phyloP scores from a whole-genome alignment of 2,329 filamentous ascomycete species.

The Cordyceps tenuipes region DNA sequence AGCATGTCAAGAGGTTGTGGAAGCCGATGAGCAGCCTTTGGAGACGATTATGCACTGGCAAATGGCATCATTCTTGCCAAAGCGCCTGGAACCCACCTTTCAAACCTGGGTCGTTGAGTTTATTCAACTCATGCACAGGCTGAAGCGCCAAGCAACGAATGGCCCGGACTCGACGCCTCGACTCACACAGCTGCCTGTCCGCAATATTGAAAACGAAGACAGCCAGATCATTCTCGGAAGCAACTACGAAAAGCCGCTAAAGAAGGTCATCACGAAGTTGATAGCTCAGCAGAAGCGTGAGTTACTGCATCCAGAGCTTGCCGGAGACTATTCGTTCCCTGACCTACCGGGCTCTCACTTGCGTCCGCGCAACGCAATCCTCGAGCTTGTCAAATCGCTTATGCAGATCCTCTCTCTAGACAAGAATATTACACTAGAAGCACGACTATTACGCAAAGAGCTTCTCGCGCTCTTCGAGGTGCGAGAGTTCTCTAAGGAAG shows the following conservation, averaged over 20 bases:
- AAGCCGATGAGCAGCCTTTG: constrained; percentile 63
- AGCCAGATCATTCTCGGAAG: constrained; percentile 65
- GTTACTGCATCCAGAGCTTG: constrained; percentile 79
- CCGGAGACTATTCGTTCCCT: constrained; percentile 80
- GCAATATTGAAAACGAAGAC: constrained; percentile 49
- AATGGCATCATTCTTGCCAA: constrained; percentile 79
- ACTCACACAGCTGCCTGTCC: constrained; percentile 51
- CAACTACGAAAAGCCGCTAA: constrained; percentile 77
- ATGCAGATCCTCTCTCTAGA: constrained; percentile 90
- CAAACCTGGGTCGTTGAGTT: constrained; percentile 92
- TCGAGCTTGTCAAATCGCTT: constrained; percentile 86
- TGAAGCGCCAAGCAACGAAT: constrained; percentile 60
- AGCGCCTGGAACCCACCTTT: constrained; percentile 73
- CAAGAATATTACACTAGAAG: constrained; percentile 83
- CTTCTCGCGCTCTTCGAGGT: constrained; percentile 86
- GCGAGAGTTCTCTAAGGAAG: constrained; percentile 83
- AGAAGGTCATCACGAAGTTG: constrained; percentile 78
- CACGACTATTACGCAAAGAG: constrained; percentile 79
- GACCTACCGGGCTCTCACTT: constrained; percentile 62
- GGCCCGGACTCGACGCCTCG: constrained; percentile 44
- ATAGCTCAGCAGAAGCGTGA: constrained; percentile 81
- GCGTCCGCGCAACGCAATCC: constrained; percentile 54
- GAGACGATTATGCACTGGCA: constrained; percentile 99
- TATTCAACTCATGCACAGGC: constrained; percentile 82
- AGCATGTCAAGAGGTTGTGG: constrained; percentile 74